These are phyloP conservation scores for Oropetium thomaeum DNA, from an alignment of 176 grass and related monocot genomes.

Conservation along the genomic window DNA sequence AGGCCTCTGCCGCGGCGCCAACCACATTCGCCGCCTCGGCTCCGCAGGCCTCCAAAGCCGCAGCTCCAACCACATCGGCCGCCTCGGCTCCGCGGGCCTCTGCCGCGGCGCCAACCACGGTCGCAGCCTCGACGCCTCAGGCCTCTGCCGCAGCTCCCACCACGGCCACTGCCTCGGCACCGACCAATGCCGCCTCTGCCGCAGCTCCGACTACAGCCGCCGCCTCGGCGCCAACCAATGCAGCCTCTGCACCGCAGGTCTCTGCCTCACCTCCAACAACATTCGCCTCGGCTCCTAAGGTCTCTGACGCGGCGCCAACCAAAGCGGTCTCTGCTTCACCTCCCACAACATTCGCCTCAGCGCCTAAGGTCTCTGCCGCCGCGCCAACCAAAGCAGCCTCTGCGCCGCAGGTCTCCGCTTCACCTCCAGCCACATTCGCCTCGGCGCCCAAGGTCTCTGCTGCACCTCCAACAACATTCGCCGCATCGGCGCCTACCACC, in stretches of 20 bases:
- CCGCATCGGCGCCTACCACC: neutral
- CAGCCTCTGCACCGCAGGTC: neutral
- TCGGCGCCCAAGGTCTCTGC: constrained; percentile 8
- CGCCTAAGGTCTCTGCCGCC: neutral
- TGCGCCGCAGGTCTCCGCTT: neutral
- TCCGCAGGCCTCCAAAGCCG: neutral
- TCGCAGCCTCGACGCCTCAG: neutral
- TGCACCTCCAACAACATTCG: neutral
- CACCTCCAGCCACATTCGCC: constrained; percentile 29
- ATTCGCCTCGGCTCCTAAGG: neutral
- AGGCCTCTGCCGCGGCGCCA: no score
- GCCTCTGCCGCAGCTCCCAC: neutral
- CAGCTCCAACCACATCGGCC: constrained; percentile 5
- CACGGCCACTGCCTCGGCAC: neutral
- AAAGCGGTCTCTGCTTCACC: no score
- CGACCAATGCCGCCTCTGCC: neutral
- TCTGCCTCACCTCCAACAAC: constrained; percentile 9
- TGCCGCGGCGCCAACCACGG: neutral
- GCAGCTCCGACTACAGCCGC: constrained; percentile 1
- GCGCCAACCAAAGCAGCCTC: constrained; percentile 13
- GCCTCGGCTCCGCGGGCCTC: neutral
- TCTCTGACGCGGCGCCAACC: neutral
- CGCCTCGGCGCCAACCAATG: neutral
- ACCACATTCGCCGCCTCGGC: neutral
- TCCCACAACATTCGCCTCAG: neutral